Conservation (phyloP, 2,329 filamentous ascomycete genomes). For the Fusarium sp. region DNA sequence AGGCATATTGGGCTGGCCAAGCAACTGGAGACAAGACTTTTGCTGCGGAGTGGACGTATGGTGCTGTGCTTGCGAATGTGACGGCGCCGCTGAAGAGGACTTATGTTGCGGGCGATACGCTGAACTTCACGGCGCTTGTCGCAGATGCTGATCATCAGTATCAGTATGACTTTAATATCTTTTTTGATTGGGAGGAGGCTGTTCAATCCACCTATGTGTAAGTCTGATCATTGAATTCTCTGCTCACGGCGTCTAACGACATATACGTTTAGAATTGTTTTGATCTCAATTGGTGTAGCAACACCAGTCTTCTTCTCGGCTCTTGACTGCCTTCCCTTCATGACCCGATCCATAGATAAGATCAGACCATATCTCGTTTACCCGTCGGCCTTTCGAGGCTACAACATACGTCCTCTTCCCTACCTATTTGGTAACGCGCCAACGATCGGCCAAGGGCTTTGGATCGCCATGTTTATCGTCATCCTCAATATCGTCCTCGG, state of each 20-base stretch:
- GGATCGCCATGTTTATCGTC: background rate
- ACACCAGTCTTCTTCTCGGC: background rate
- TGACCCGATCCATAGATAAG: background rate
- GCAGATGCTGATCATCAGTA: background rate
- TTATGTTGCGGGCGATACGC: accelerated
- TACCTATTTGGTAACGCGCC: accelerated
- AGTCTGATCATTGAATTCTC: background rate
- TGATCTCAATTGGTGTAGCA: background rate
- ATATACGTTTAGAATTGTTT: background rate
- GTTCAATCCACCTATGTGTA: background rate
- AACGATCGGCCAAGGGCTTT: accelerated
- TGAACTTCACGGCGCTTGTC: background rate
- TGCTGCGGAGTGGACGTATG: background rate
- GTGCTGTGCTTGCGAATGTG: background rate
- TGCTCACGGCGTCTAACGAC: background rate
- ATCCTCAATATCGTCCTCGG: background rate
- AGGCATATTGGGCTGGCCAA: background rate
- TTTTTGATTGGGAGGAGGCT: background rate
- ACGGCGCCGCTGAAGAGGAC: background rate
- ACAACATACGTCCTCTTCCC: accelerated
- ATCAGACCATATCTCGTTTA: background rate
- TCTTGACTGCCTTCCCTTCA: accelerated
- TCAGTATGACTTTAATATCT: background rate
- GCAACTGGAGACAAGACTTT: background rate
- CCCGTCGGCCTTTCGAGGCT: background rate